A percentile compares a stretch with the other conserved stretches of the same genome.
Conservation (phyloP, 192 early-diverging fungal species). For the Entomortierella parvispora region DNA sequence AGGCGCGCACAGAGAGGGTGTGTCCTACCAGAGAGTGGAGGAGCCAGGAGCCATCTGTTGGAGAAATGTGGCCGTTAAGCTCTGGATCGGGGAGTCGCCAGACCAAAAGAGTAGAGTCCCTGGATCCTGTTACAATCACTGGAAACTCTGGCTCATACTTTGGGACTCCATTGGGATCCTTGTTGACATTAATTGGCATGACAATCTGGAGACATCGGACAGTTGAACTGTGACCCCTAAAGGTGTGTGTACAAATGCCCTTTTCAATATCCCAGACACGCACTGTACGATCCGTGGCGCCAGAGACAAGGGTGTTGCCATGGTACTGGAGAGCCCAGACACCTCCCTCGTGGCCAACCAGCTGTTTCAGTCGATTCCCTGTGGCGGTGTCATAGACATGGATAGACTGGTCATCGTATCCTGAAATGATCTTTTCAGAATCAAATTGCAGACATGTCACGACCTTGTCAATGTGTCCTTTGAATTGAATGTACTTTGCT, state of each 20-base stretch:
- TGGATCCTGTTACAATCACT: slow-evolving; percentile 93
- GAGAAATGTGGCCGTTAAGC: slow-evolving; percentile 49
- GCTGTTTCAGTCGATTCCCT: slow-evolving; percentile 74
- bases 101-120: slow-evolving; percentile 93
- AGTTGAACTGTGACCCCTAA: slow-evolving; percentile 93
- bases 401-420: slow-evolving; percentile 92
- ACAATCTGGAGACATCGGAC: slow-evolving; percentile 94
- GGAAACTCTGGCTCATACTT: slow-evolving; percentile 74
- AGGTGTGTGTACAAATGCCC: slow-evolving; percentile 91
- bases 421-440: slow-evolving; percentile 94
- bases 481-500: slow-evolving; percentile 82
- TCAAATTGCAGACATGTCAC: slow-evolving; percentile 98
- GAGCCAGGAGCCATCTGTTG: slow-evolving; percentile 66
- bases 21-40: slow-evolving; percentile 88
- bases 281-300: slow-evolving; percentile 95
- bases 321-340: slow-evolving; percentile 98
- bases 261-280: slow-evolving; percentile 96
- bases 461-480: slow-evolving; percentile 82
- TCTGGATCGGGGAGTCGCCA: slow-evolving; percentile 90
- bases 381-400: slow-evolving; percentile 92
- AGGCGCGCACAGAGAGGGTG: slow-evolving; percentile 89
- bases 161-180: slow-evolving; percentile 51
- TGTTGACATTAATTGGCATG: slow-evolving; percentile 70
- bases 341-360: slow-evolving; percentile 93
- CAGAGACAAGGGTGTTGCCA: slow-evolving; percentile 89